phyloP scores from a whole-genome alignment of 441 rosid species.

The Erodium texanum region DNA sequence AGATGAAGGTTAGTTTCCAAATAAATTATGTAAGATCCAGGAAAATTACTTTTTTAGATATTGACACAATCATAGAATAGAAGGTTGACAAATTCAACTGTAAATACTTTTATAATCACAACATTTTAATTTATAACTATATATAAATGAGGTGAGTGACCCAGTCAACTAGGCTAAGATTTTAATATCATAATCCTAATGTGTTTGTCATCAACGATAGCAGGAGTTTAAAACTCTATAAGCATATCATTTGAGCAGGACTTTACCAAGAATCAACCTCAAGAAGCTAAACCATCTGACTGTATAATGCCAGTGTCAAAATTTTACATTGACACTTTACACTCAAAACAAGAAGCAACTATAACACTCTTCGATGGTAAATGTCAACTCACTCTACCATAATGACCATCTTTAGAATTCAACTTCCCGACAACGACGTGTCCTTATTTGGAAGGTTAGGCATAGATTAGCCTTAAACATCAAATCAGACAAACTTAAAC shows the following conservation, averaged over 20 bases:
- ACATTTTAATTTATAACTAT: background rate
- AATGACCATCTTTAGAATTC: background rate
- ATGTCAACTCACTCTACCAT: background rate
- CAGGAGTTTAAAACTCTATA: no score
- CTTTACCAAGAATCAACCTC: background rate
- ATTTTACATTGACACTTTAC: no score
- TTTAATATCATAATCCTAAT: background rate
- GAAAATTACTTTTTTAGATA: no score
- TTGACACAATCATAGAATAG: background rate
- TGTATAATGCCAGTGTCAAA: no score
- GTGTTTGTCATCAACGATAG: no score
- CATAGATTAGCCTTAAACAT: background rate
- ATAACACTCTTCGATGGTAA: background rate
- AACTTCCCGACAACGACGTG: background rate
- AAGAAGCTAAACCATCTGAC: background rate
- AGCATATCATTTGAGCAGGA: no score
- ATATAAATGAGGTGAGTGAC: background rate
- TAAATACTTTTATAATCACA: background rate
- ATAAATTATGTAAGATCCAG: no score
- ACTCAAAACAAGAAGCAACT: background rate
- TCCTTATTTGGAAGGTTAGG: background rate
- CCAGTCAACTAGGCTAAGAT: background rate
- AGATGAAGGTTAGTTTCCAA: no score
- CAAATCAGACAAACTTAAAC: background rate
- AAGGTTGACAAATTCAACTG: background rate